Conservation (phyloP, 192 early-diverging fungal genomes). For the Coemansia sp. region DNA sequence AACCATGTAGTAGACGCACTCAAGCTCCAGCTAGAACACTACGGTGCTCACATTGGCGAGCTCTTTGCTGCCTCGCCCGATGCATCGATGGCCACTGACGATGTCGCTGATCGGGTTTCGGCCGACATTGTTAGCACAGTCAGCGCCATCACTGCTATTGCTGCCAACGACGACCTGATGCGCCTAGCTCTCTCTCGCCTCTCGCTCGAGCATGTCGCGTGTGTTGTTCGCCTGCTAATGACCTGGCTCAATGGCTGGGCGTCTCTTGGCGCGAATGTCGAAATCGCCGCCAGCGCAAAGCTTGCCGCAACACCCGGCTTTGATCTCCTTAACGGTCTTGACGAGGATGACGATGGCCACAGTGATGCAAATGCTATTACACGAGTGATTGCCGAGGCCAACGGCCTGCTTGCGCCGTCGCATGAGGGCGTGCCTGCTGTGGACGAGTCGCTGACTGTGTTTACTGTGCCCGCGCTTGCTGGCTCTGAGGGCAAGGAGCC, state of each 20-base stretch:
- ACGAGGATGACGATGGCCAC: slow-evolving; percentile 3
- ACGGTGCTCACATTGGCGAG: slow-evolving; percentile 17
- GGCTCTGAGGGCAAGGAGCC: slow-evolving; percentile 15
- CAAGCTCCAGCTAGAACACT: slow-evolving; percentile 45
- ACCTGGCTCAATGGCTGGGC: slow-evolving; percentile 45
- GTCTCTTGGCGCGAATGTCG: slow-evolving; percentile 39
- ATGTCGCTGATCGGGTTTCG: background rate
- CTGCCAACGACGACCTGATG: slow-evolving; percentile 38
- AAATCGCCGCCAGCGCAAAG: slow-evolving; percentile 44
- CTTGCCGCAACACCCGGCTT: slow-evolving; percentile 24
- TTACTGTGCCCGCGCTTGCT: slow-evolving; percentile 12
- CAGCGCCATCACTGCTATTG: slow-evolving; percentile 25
- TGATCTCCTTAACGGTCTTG: background rate
- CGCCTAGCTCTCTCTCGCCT: slow-evolving; percentile 41
- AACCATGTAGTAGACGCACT: slow-evolving; percentile 38
- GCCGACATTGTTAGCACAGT: slow-evolving; percentile 37
- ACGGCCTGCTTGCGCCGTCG: slow-evolving; percentile 7
- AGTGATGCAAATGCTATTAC: background rate
- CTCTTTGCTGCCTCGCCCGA: slow-evolving; percentile 26
- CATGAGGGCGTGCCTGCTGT: slow-evolving; percentile 32
- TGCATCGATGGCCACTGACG: background rate
- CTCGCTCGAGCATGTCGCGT: slow-evolving; percentile 36
- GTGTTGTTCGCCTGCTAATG: slow-evolving; percentile 42
- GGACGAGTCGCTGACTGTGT: slow-evolving; percentile 36
- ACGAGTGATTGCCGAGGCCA: slow-evolving; percentile 4